Base-by-base conservation (phyloP, 2,329 filamentous ascomycete genomes). In the Fusarium sterilihyphosum region DNA sequence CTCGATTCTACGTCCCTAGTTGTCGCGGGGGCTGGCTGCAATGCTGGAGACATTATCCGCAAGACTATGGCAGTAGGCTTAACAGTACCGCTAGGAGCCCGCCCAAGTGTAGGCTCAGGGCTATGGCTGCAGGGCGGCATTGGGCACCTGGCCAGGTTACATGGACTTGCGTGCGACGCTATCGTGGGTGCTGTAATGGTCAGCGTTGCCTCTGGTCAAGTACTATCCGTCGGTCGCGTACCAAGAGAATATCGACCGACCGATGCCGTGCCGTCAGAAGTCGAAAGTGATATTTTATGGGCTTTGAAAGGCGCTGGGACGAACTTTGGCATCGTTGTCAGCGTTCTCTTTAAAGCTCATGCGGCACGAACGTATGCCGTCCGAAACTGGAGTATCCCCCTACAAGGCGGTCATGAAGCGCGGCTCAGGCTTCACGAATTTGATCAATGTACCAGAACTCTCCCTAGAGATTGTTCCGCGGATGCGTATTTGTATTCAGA, bases 61-160 rank as follows among this genome's bases (percentile, higher is more conserved):
- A 82, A 84, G 57, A 75, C 87, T 43, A 86, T 87, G 83, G 81
- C 66, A 5, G 82, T 73, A 1, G 88, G 86, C 5, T 2, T 92
- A 61, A 88, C 87, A 63, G 86, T 92, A 8, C 90, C 90, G 1
- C 78, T 92, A 5, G 91, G 90, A 8, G 78, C 88, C 35, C 88
- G 90, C 13, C 91, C 90, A 73, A 92, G 90, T 71, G 89, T 92
- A 35, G 90, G 91, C 9, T 86, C 88, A 0, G 91, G 91, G 1
- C 72, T 90, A 20, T 92, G 89, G 89, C 82, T 92, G 56, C 90
- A 92, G 82, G 91, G 91, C 49, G 90, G 90, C 64, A 89, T 92
- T 54, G 90, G 90, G 5, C 89, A 91, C 72, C 82, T 91, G 24
- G 76, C 86, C 44, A 84, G 89, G 66, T 63, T 84, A 17, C 79